A percentile compares a stretch with the other conserved stretches of the same genome.
Conservation (phyloP, 139 green algal species). For the Ettlia oleoabundans region DNA sequence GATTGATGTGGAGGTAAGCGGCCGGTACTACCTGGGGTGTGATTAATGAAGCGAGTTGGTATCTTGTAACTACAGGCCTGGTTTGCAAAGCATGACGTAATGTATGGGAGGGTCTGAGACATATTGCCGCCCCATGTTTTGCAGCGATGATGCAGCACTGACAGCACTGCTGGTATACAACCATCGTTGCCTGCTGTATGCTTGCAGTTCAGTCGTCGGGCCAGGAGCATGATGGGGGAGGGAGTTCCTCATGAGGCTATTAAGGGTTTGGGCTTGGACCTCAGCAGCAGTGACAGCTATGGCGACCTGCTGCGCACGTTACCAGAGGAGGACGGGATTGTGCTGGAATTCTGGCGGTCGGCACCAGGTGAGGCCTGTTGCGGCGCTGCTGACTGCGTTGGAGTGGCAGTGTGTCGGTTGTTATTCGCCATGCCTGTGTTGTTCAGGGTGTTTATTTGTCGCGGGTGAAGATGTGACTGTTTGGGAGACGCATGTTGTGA, state of each 20-base stretch:
- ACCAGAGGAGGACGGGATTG: conserved; percentile 1
- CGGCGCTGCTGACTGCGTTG: neutral
- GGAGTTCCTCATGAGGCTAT: neutral
- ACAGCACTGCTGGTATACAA: no score
- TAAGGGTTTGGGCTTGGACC: neutral
- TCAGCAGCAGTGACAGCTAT: neutral
- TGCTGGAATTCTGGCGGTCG: conserved; percentile 33
- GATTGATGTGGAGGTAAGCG: conserved; percentile 12
- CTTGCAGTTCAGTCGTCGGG: conserved; percentile 7
- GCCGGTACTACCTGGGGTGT: neutral
- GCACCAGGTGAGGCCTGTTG: neutral
- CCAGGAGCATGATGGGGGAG: neutral
- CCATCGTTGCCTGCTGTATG: neutral
- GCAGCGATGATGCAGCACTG: no score
- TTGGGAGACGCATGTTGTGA: no score
- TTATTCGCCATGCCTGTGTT: neutral
- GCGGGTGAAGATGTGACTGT: no score
- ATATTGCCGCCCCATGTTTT: no score
- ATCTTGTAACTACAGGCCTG: no score
- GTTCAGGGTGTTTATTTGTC: no score
- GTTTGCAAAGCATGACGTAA: no score
- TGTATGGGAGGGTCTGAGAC: no score
- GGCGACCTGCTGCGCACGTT: conserved; percentile 28
- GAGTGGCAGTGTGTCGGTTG: neutral
- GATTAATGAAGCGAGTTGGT: no score